Evolutionary conservation across 2,329 filamentous ascomycete species (phyloP).

Genomic region (Paecilomyces variotii): DNA sequence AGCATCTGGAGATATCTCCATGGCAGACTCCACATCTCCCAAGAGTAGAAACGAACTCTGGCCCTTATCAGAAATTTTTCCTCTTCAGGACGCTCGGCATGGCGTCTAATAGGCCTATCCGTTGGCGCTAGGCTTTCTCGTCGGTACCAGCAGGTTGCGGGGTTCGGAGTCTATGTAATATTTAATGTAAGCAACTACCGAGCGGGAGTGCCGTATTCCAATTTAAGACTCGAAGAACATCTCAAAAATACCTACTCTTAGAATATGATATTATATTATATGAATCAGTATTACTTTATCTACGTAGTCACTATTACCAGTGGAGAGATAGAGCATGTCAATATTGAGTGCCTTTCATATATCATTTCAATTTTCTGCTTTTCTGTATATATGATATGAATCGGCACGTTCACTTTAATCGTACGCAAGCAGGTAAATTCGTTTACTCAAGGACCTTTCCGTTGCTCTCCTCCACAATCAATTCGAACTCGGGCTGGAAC

Average conservation of each 20-base stretch:
- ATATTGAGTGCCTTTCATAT: too few relatives aligned
- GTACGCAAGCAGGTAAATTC: neutral
- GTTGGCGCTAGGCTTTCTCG: neutral
- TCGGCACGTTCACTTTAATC: too few relatives aligned
- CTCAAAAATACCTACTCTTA: too few relatives aligned
- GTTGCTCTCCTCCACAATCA: conserved; percentile 30
- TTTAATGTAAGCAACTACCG: too few relatives aligned
- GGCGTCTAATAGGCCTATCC: neutral
- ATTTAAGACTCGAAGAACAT: too few relatives aligned
- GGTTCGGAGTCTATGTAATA: neutral
- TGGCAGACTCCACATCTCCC: neutral
- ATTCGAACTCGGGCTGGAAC: conserved; percentile 32
- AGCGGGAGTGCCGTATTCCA: too few relatives aligned
- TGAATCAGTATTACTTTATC: too few relatives aligned
- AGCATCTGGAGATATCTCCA: neutral
- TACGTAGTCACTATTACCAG: too few relatives aligned
- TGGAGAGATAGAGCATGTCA: too few relatives aligned
- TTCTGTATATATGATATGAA: too few relatives aligned
- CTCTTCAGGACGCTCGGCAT: neutral
- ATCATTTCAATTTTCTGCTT: too few relatives aligned
- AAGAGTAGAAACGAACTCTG: neutral
- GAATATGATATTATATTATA: too few relatives aligned
- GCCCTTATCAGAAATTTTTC: neutral
- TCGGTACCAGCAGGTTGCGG: neutral
- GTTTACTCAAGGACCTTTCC: conserved; percentile 20